Evolutionary conservation across 768 basidiomycete species (phyloP).

Genomic region (Fibroporia radiculosa): DNA sequence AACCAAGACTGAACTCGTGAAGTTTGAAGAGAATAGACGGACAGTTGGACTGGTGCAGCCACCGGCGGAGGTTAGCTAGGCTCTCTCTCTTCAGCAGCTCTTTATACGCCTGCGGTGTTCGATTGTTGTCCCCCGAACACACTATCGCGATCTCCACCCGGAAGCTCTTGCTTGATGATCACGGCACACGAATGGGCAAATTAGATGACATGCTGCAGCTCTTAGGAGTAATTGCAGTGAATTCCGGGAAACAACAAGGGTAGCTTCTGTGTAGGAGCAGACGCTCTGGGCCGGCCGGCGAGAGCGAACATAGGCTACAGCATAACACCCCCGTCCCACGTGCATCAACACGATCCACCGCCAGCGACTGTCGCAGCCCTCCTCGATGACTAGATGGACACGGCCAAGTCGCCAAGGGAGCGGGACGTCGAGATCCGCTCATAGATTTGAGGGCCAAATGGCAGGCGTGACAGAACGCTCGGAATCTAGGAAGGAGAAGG

Average conservation of each 20-base stretch:
- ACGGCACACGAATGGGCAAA: background rate
- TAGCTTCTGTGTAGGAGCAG: background rate
- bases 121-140: background rate
- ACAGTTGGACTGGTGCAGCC: background rate
- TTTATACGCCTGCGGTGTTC: background rate
- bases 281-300: constrained; percentile 2
- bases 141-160: background rate
- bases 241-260: constrained; percentile 1
- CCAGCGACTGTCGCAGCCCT: background rate
- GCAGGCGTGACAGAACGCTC: background rate
- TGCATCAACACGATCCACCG: constrained; percentile 1
- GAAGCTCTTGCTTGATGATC: background rate
- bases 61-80: background rate
- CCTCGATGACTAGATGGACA: background rate
- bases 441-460: background rate
- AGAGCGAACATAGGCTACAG: background rate
- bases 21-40: background rate
- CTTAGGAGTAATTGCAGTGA: background rate
- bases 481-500: background rate
- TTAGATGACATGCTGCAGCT: background rate
- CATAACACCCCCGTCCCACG: background rate
- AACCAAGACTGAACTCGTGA: background rate
- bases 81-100: background rate
- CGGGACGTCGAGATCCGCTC: background rate
- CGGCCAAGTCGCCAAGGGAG: constrained; percentile 1